A percentile compares a stretch with the other conserved stretches of the same genome.
Evolutionary conservation across 257 asterid genomes (phyloP).

Genomic region (Solanum pimpinellifolium): DNA sequence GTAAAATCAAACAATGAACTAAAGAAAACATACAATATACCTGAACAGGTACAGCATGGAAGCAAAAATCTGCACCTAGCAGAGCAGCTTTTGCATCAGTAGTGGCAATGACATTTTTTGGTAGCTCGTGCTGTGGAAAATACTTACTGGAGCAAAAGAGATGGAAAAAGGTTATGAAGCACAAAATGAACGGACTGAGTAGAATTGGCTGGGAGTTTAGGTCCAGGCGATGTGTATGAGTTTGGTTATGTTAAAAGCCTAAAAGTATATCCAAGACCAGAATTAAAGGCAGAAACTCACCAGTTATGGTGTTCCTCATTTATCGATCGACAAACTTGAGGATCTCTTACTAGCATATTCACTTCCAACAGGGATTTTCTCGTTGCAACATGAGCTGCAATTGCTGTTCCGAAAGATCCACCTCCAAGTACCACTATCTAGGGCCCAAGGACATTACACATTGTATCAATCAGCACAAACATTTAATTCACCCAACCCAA

Average conservation of each 20-base stretch:
- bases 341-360: conserved; percentile 69
- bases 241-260: background rate
- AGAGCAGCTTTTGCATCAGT: conserved; percentile 81
- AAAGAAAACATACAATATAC: conserved; percentile 17
- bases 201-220: background rate
- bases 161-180: background rate
- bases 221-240: background rate
- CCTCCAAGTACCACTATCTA: conserved; percentile 95
- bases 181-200: background rate
- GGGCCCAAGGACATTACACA: background rate
- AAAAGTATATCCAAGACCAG: background rate
- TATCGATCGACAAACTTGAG: conserved; percentile 52
- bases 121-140: conserved; percentile 65
- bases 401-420: conserved; percentile 95
- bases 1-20: background rate
- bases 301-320: conserved; percentile 45
- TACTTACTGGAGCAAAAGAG: conserved; percentile 46
- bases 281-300: conserved; percentile 20
- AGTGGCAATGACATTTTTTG: conserved; percentile 67
- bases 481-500: background rate
- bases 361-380: conserved; percentile 62
- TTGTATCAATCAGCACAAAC: background rate
- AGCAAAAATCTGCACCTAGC: conserved; percentile 75
- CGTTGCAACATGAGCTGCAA: conserved; percentile 87
- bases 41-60: conserved; percentile 96